Percentiles rank a stretch among this genome's conserved stretches.
These are phyloP conservation scores for Calocybe indica DNA, from an alignment of 768 basidiomycete genomes.

Conservation along the genomic window DNA sequence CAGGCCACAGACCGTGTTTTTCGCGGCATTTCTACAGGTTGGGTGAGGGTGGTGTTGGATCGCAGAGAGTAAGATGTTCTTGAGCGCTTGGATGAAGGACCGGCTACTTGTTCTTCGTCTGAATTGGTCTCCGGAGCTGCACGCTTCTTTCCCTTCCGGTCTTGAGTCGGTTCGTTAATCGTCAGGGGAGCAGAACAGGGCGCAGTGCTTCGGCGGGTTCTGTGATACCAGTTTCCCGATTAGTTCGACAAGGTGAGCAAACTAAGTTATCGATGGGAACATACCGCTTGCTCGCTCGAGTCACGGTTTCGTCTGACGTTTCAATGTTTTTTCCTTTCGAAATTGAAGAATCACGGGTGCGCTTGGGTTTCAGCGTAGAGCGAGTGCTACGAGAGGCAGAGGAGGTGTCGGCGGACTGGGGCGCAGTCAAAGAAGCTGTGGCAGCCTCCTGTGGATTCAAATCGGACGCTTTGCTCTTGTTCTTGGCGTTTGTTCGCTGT, in stretches of 20 bases:
- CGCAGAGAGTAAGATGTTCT: constrained; percentile 66
- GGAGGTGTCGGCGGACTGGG: constrained; percentile 23
- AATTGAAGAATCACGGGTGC: constrained; percentile 42
- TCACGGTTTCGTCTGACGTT: constrained; percentile 40
- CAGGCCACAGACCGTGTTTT: constrained; percentile 52
- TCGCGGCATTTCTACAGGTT: constrained; percentile 60
- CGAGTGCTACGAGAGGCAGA: constrained; percentile 35
- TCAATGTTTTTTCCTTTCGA: constrained; percentile 66
- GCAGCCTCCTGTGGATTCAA: constrained; percentile 25
- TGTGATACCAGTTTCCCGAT: constrained; percentile 24
- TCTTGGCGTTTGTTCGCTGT: constrained; percentile 58
- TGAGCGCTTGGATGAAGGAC: constrained; percentile 56
- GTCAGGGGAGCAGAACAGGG: constrained; percentile 38
- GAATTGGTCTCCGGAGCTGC: constrained; percentile 66
- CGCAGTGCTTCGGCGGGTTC: constrained; percentile 53
- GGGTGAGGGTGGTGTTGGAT: constrained; percentile 43
- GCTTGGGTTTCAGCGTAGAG: constrained; percentile 41
- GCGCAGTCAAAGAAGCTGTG: constrained; percentile 24
- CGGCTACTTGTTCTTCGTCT: constrained; percentile 56
- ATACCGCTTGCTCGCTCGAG: constrained; percentile 59
- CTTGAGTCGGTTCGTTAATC: constrained; percentile 73
- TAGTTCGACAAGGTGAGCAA: constrained; percentile 18
- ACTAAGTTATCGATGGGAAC: constrained; percentile 24
- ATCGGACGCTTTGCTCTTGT: constrained; percentile 50
- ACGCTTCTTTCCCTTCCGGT: constrained; percentile 90